These are phyloP conservation scores for Diaporthe sp. DNA, from an alignment of 2,329 filamentous ascomycete genomes.

Conservation along the genomic window DNA sequence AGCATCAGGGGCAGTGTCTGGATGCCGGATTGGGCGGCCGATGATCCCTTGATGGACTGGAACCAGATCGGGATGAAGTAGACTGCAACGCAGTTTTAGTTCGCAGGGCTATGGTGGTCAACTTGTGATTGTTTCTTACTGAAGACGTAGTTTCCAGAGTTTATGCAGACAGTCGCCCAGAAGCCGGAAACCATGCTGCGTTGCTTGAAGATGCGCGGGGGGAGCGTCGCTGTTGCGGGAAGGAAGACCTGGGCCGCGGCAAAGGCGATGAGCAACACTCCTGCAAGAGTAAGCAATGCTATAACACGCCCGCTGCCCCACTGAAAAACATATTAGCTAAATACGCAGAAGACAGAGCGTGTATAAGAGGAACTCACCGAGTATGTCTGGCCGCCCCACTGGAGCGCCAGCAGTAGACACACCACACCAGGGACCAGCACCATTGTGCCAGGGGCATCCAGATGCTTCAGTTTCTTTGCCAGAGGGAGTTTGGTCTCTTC, in stretches of 20 bases:
- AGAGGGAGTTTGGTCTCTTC: conserved; percentile 39
- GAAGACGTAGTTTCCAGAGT: conserved; percentile 36
- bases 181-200: conserved; percentile 58
- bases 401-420: conserved; percentile 44
- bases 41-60: conserved; percentile 48
- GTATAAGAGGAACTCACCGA: background rate
- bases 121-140: background rate
- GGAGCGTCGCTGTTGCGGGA: conserved; percentile 60
- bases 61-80: conserved; percentile 52
- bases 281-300: conserved; percentile 49
- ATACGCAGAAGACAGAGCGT: rapidly evolving
- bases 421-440: conserved; percentile 44
- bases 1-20: conserved; percentile 49
- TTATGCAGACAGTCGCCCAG: conserved; percentile 50
- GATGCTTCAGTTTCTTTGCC: conserved; percentile 44
- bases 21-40: conserved; percentile 49
- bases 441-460: conserved; percentile 43
- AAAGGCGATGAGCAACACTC: conserved; percentile 47
- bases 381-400: conserved; percentile 46
- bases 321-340: background rate
- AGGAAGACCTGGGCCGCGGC: conserved; percentile 56
- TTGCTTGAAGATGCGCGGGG: conserved; percentile 60
- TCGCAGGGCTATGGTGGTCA: rapidly evolving
- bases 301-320: conserved; percentile 50
- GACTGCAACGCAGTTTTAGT: conserved; percentile 17